phyloP scores from a whole-genome alignment of 1,284 basidiomycete genomes.

The Ganoderma sinense region DNA sequence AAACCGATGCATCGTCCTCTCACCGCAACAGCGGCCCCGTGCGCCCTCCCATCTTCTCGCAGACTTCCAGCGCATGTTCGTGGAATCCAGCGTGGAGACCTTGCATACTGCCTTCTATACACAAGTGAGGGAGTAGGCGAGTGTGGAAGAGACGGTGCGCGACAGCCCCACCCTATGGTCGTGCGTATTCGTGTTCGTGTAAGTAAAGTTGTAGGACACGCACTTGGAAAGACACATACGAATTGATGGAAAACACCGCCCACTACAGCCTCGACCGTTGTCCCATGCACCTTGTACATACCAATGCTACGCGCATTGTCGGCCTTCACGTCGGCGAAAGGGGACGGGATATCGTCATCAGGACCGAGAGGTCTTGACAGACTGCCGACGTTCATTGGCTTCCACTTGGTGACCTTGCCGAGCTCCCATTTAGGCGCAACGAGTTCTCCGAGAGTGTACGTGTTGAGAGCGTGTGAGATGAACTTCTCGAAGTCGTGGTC shows the following conservation, averaged over 20 bases:
- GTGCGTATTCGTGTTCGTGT: neutral
- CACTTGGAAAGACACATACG: constrained; percentile 52
- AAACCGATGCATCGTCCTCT: constrained; percentile 13
- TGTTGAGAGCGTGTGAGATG: constrained; percentile 62
- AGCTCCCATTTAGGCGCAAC: constrained; percentile 78
- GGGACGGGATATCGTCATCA: constrained; percentile 27
- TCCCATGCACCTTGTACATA: constrained; percentile 79
- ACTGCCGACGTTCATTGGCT: constrained; percentile 47
- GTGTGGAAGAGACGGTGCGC: constrained; percentile 75
- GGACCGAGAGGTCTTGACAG: constrained; percentile 29
- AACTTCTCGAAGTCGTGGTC: constrained; percentile 61
- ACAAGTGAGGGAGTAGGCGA: constrained; percentile 63
- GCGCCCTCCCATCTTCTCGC: constrained; percentile 57
- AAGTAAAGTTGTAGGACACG: neutral
- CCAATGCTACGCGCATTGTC: constrained; percentile 59
- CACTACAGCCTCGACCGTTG: constrained; percentile 76
- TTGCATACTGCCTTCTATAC: constrained; percentile 48
- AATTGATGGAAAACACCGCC: constrained; percentile 83
- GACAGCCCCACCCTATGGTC: constrained; percentile 60
- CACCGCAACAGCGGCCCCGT: constrained; percentile 32
- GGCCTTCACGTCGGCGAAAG: constrained; percentile 36
- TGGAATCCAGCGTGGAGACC: constrained; percentile 65
- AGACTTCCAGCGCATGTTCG: constrained; percentile 51
- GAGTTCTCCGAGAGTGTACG: constrained; percentile 73
- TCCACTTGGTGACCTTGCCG: constrained; percentile 74